Evolutionary conservation across 495 filamentous ascomycete genomes (phyloP).

Genomic region (Chaetomium fimeti): DNA sequence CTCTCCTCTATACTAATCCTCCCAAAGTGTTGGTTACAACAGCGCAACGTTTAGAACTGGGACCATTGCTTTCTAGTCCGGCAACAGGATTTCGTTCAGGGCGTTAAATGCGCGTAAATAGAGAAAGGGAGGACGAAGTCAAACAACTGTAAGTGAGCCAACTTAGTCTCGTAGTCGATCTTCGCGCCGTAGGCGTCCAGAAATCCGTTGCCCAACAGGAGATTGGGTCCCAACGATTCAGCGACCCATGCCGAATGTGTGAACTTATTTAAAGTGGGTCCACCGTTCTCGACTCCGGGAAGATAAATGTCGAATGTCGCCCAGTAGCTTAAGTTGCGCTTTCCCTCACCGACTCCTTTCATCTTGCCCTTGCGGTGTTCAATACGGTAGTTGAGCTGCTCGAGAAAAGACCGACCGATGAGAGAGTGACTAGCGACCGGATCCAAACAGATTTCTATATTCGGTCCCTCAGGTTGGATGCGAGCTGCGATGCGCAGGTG

Average conservation of each 20-base stretch:
- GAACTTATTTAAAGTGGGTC: neutral
- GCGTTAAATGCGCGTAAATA: neutral
- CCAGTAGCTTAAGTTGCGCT: neutral
- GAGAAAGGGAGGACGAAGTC: neutral
- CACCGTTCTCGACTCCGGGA: neutral
- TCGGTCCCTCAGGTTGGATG: neutral
- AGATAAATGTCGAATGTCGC: constrained; percentile 1
- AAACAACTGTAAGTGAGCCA: neutral
- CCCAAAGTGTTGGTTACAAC: too few relatives aligned
- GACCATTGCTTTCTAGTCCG: too few relatives aligned
- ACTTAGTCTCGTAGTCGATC: neutral
- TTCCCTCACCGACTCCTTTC: neutral
- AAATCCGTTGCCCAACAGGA: neutral
- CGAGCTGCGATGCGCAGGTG: neutral
- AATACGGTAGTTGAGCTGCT: neutral
- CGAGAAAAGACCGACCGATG: neutral
- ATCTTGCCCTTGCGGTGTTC: neutral
- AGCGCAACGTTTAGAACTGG: too few relatives aligned
- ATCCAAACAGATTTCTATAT: neutral
- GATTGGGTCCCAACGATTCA: neutral
- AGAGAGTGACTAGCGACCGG: neutral
- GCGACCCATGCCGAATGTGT: neutral
- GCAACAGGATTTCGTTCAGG: neutral
- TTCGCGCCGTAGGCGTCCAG: neutral
- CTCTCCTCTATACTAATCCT: too few relatives aligned